Conservation (phyloP, 2,329 filamentous ascomycete species). For the Monilinia vaccinii-corymbosi region DNA sequence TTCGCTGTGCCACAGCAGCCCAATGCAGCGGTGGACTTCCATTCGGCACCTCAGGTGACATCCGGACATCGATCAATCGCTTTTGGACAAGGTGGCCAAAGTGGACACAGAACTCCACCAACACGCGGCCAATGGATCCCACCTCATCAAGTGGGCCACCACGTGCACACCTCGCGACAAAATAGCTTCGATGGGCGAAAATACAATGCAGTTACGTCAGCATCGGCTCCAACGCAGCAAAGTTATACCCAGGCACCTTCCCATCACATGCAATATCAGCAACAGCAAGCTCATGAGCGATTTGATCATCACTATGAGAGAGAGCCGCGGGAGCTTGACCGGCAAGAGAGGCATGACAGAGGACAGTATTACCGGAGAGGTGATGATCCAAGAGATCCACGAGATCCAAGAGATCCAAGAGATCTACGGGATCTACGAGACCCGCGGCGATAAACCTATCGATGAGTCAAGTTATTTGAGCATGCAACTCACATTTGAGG, state of each 20-base stretch:
- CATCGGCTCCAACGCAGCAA: slow-evolving; percentile 20
- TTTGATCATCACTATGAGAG: slow-evolving; percentile 7
- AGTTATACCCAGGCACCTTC: slow-evolving; percentile 18
- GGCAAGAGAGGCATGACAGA: background rate
- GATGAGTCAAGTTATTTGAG: background rate
- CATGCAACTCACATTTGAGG: background rate
- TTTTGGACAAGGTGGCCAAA: slow-evolving; percentile 24
- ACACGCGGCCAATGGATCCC: slow-evolving; percentile 20
- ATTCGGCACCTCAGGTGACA: slow-evolving; percentile 21
- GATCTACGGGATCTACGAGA: background rate
- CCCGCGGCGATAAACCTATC: background rate
- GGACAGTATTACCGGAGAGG: background rate
- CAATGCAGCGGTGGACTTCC: slow-evolving; percentile 21
- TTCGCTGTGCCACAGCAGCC: slow-evolving; percentile 25
- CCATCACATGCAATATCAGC: slow-evolving; percentile 19
- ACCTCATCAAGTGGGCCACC: slow-evolving; percentile 21
- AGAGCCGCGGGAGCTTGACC: slow-evolving; percentile 1
- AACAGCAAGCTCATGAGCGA: slow-evolving; percentile 12
- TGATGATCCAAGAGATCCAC: background rate
- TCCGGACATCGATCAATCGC: slow-evolving; percentile 23
- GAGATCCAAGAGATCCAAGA: background rate
- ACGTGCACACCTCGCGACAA: slow-evolving; percentile 24
- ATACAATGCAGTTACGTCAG: slow-evolving; percentile 17
- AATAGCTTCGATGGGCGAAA: slow-evolving; percentile 27
- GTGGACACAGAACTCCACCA: slow-evolving; percentile 21